phyloP scores from a whole-genome alignment of 2,329 filamentous ascomycete species.

The Aspergillus sp. region DNA sequence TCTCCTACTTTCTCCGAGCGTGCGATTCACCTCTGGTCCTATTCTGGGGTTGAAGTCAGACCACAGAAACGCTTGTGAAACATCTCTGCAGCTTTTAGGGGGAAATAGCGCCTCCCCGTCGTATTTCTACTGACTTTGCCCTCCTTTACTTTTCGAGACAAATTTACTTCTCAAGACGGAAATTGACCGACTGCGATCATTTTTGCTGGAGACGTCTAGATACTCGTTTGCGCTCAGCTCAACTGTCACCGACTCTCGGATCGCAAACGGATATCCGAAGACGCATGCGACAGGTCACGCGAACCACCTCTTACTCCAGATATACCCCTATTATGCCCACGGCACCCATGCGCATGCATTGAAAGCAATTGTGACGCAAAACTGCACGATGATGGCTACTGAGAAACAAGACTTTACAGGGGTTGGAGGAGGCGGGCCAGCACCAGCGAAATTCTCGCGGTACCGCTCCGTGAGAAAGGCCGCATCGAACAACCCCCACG shows the following conservation, averaged over 20 bases:
- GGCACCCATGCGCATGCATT: not conserved
- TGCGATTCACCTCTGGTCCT: constrained; percentile 3
- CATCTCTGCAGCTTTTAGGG: constrained; percentile 27
- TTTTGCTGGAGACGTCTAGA: not conserved
- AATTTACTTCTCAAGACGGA: not conserved
- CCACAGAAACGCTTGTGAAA: constrained; percentile 26
- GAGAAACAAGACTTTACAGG: constrained; percentile 24
- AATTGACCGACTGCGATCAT: not conserved
- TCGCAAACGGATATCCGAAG: constrained; percentile 6
- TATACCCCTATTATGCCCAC: constrained; percentile 2
- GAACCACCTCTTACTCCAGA: not conserved
- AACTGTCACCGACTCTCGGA: not conserved
- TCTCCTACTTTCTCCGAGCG: not conserved
- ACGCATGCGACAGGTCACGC: constrained; percentile 10
- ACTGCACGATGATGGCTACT: constrained; percentile 24
- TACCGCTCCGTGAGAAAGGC: constrained; percentile 62
- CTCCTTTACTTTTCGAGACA: not conserved
- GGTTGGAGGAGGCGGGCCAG: constrained; percentile 17
- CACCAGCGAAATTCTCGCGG: constrained; percentile 56
- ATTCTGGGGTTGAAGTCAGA: constrained; percentile 16
- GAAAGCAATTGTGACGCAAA: not conserved
- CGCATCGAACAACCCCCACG: constrained; percentile 39
- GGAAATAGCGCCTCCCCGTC: constrained; percentile 12
- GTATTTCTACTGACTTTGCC: constrained; percentile 15
- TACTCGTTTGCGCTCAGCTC: not conserved